These are phyloP conservation scores for Artemisia annua DNA, from an alignment of 129 eudicot species.

Conservation along the genomic window DNA sequence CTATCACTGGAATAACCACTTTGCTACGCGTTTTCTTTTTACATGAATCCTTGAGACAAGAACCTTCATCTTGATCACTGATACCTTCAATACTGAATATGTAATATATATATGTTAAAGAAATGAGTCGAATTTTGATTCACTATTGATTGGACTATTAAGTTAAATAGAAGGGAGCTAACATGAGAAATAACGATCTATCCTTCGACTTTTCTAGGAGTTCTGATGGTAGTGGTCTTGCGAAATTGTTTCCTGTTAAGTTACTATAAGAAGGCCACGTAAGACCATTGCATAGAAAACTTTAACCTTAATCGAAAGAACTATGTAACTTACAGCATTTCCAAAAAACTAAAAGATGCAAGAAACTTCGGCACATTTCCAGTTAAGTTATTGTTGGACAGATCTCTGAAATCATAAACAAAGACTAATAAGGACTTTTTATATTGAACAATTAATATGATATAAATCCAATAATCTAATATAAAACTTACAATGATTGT, in stretches of 20 bases:
- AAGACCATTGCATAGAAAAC: too few relatives aligned
- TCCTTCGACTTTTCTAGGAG: constrained; percentile 25
- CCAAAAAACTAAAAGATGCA: not conserved
- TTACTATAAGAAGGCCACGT: constrained; percentile 14
- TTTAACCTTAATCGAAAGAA: too few relatives aligned
- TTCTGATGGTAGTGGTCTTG: constrained; percentile 28
- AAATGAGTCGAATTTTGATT: too few relatives aligned
- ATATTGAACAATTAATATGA: not conserved
- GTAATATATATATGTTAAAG: not conserved
- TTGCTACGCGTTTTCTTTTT: not conserved
- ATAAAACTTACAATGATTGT: too few relatives aligned
- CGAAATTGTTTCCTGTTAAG: constrained; percentile 30
- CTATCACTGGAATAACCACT: not conserved
- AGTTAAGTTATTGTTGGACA: constrained; percentile 29
- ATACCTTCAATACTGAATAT: not conserved
- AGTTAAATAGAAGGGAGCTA: not conserved
- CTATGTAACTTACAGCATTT: not conserved
- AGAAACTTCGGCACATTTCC: constrained; percentile 33
- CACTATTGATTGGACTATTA: not conserved
- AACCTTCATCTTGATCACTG: not conserved
- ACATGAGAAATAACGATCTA: constrained; percentile 21
- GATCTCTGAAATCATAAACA: constrained; percentile 30
- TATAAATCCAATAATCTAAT: too few relatives aligned
- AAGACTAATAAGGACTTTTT: not conserved
- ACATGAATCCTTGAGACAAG: not conserved